Base-by-base conservation (phyloP, 2,329 filamentous ascomycete genomes). In the Verticillium longisporum region DNA sequence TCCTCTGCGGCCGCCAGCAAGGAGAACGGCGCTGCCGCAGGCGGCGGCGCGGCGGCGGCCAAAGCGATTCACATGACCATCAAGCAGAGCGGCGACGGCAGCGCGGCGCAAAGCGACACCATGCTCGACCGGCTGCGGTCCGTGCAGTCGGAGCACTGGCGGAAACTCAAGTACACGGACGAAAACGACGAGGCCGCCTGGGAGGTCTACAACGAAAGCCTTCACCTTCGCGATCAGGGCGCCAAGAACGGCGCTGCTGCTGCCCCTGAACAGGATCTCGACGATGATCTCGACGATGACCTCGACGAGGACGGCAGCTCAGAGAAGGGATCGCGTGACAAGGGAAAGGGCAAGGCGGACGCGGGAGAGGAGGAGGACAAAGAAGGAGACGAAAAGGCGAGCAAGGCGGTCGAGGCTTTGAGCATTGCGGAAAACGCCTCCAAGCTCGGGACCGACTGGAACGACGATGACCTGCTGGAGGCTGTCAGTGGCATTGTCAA, bases 51-150 rank as follows among this genome's bases (percentile, higher is more conserved):
- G 4, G 62, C 65, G 11, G 62, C 65, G 7, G 87, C 90, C 31
- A 88, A 90, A 64, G 88, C 91, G 15, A 91, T 96, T 68, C 89
- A 95, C 74, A 91, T 96, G 78, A 91, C 91, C 34, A 88, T 96
- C 70, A 96, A 96, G 78, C 87, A 87, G 41, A 84, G 86, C 1
- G 84, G 86, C 56, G 86, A 89, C 67, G 86, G 87, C 61, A 88
- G 89, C 58, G 78, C 83, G 14, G 79, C 85, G 60, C 80, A 85
- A 13, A 86, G 85, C 31, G 84, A 90, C 66, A 93, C 87, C 38
- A 95, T 89, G 79, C 88, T 84, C 64, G 83, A 89, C 69, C 86
- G 92, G 34, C 83, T 98, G 65, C 86, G 89, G 67, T 78, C 82
- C 55, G 92, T 96, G 54, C 90, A 96, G 76, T 84, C 87, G 59